Percentiles rank a stretch among this genome's conserved stretches.
Conservation (phyloP, 768 basidiomycete species). For the Serendipita indica region DNA sequence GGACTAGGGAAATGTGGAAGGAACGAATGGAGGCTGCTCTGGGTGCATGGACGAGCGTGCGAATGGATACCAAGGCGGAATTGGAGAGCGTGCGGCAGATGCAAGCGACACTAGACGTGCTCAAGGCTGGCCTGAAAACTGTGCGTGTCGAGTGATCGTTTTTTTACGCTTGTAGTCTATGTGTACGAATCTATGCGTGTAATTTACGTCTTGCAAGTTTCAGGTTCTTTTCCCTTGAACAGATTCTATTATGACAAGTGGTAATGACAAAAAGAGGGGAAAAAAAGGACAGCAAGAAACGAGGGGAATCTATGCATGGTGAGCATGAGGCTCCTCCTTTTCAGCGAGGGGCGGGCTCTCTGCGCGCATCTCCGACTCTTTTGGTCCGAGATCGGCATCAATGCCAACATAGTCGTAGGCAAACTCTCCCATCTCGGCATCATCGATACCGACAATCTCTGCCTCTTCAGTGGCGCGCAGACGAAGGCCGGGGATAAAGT, state of each 20-base stretch:
- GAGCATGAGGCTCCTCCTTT: background rate
- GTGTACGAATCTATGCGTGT: no score
- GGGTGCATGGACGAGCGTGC: background rate
- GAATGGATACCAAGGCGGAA: background rate
- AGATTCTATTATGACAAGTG: no score
- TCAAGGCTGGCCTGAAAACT: background rate
- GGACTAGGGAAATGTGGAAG: background rate
- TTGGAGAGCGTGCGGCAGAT: background rate
- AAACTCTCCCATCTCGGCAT: conserved; percentile 79
- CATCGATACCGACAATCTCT: conserved; percentile 67
- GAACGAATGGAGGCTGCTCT: background rate
- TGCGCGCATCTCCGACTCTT: conserved; percentile 11
- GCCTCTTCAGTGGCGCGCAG: conserved; percentile 38
- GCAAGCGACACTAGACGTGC: background rate
- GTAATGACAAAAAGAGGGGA: no score
- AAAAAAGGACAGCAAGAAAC: no score
- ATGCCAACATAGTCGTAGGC: conserved; percentile 77
- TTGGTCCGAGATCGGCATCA: conserved; percentile 35
- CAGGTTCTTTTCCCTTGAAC: no score
- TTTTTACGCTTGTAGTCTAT: no score
- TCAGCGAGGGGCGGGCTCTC: background rate
- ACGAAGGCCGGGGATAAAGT: conserved; percentile 64
- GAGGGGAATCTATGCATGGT: no score
- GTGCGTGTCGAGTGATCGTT: no score
- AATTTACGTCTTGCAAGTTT: no score